These are phyloP conservation scores for Blastocystis sp. DNA, from an alignment of 352 stramenopile genomes.

Conservation along the genomic window DNA sequence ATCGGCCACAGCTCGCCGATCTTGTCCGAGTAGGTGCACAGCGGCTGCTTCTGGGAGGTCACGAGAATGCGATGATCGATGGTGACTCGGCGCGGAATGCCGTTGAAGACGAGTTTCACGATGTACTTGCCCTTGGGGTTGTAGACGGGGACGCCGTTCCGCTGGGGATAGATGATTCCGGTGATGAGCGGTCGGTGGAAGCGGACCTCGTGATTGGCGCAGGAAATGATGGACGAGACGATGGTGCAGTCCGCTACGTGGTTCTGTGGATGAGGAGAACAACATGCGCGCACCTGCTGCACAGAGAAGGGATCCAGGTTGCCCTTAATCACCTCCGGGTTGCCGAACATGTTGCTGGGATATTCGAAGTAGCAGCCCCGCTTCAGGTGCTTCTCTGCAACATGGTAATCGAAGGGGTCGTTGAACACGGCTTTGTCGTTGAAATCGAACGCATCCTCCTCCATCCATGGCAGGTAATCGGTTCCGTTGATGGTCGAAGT, in stretches of 20 bases:
- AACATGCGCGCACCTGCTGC: background rate
- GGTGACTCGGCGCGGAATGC: slow-evolving; percentile 82
- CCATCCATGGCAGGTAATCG: slow-evolving; percentile 18
- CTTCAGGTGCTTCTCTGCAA: background rate
- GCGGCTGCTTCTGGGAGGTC: slow-evolving; percentile 76
- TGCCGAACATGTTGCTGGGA: background rate
- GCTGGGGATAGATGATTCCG: slow-evolving; percentile 90
- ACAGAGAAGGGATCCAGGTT: slow-evolving; percentile 39
- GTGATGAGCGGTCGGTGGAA: slow-evolving; percentile 86
- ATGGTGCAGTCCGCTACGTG: slow-evolving; percentile 88
- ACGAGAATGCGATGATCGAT: slow-evolving; percentile 91
- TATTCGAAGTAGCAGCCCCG: background rate
- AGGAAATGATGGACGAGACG: slow-evolving; percentile 86
- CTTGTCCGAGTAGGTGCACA: slow-evolving; percentile 81
- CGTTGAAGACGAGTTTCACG: slow-evolving; percentile 92
- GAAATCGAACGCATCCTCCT: slow-evolving; percentile 19
- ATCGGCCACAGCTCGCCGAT: slow-evolving; percentile 84
- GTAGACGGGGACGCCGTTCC: slow-evolving; percentile 75
- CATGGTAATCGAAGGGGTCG: slow-evolving; percentile 34
- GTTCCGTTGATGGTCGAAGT: slow-evolving; percentile 49
- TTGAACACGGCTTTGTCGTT: background rate
- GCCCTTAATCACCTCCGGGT: slow-evolving; percentile 12
- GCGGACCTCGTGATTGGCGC: slow-evolving; percentile 84
- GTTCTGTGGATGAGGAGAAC: slow-evolving; percentile 73
- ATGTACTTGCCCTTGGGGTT: slow-evolving; percentile 92